phyloP scores from a whole-genome alignment of 805 yeast genomes.

The Myxozyma vanderwaltii region DNA sequence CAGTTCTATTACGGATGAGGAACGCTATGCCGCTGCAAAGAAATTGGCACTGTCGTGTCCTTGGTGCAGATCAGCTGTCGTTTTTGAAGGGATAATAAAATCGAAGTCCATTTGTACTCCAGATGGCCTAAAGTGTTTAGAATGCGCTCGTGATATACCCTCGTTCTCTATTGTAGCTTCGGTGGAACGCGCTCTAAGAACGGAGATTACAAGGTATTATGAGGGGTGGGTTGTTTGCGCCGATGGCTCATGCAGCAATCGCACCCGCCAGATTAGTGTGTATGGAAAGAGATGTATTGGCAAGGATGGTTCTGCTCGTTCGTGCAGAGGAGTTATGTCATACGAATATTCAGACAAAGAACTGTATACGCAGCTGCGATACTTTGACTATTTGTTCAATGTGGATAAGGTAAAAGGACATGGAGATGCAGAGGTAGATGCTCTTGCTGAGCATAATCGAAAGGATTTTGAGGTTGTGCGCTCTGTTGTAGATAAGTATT shows the following conservation, averaged over 20 bases:
- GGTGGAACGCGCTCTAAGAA: conserved; percentile 70
- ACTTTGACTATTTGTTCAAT: conserved; percentile 77
- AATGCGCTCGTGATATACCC: conserved; percentile 58
- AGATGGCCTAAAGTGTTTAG: conserved; percentile 69
- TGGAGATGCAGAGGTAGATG: conserved; percentile 56
- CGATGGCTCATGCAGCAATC: conserved; percentile 76
- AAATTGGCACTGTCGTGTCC: conserved; percentile 60
- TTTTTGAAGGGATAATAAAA: conserved; percentile 72
- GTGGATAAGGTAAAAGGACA: conserved; percentile 64
- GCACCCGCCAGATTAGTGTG: conserved; percentile 83
- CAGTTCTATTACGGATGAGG: conserved; percentile 75
- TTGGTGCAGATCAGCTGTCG: conserved; percentile 59
- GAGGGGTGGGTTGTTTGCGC: conserved; percentile 86
- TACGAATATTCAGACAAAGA: conserved; percentile 76
- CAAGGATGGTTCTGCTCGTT: conserved; percentile 58
- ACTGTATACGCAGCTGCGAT: conserved; percentile 82
- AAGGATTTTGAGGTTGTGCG: conserved; percentile 56
- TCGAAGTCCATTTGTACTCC: conserved; percentile 55
- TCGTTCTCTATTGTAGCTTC: conserved; percentile 65
- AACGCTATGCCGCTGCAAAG: conserved; percentile 71
- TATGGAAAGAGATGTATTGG: conserved; percentile 86
- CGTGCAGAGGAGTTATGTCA: conserved; percentile 79
- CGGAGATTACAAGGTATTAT: conserved; percentile 73
- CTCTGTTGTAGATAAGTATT: conserved; percentile 67
- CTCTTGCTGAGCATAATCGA: conserved; percentile 78